A percentile compares a stretch with the other conserved stretches of the same genome.
These are phyloP conservation scores for Olyra latifolia DNA, from an alignment of 176 grass and related monocot genomes.

Conservation along the genomic window DNA sequence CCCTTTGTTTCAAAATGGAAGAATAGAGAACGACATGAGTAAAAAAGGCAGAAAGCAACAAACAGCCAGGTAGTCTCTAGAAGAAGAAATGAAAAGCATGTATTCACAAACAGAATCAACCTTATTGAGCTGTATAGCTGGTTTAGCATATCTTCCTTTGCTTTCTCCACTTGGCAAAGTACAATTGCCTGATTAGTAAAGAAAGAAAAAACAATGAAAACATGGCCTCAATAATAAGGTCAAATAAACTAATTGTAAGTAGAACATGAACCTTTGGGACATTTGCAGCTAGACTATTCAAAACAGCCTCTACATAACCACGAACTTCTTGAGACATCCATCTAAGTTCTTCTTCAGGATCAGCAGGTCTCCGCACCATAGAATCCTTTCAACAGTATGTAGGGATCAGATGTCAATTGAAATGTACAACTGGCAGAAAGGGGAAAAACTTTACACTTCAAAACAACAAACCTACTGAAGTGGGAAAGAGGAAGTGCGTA, in stretches of 20 bases:
- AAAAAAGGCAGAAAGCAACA: not conserved
- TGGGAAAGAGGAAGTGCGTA: conserved; percentile 8
- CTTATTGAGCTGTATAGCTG: conserved; percentile 93
- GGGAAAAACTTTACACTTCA: not conserved
- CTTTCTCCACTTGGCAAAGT: conserved; percentile 98
- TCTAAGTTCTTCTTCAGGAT: conserved; percentile 97
- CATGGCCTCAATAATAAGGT: not conserved
- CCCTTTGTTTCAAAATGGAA: not conserved
- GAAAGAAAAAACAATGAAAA: conserved; percentile 8
- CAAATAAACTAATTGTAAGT: conserved; percentile 1
- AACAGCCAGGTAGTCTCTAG: not conserved
- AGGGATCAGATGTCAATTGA: conserved; percentile 35
- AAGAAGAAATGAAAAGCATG: conserved; percentile 5
- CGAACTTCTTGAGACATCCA: conserved; percentile 99
- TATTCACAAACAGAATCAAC: conserved; percentile 36
- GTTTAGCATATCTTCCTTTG: conserved; percentile 99
- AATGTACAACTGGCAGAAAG: not conserved
- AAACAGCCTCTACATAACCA: conserved; percentile 93
- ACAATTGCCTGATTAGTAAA: conserved; percentile 83
- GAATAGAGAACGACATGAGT: not conserved
- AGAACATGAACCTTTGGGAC: conserved; percentile 77
- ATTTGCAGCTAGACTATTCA: conserved; percentile 96
- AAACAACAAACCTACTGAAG: conserved; percentile 5
- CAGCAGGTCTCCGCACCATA: conserved; percentile 77
- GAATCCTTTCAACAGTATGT: conserved; percentile 47